A percentile compares a stretch with the other conserved stretches of the same genome.
Evolutionary conservation across 129 eudicot genomes (phyloP).

Genomic region (Kitagawia praeruptora): DNA sequence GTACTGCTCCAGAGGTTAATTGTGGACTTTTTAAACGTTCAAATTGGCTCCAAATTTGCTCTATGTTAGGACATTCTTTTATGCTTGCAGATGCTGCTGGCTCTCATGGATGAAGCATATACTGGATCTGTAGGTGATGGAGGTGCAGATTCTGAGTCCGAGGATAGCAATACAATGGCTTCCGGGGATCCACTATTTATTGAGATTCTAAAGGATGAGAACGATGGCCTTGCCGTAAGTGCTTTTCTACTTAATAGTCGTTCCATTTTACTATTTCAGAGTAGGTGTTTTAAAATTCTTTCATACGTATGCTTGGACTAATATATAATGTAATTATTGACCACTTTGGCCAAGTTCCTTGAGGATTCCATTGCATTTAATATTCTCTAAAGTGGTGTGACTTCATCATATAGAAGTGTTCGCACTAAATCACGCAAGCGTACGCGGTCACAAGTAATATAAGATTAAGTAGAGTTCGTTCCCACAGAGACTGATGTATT

Average conservation of each 20-base stretch:
- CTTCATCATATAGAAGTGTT: not conserved
- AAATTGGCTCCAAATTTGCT: not conserved
- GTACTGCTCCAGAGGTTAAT: conserved; percentile 88
- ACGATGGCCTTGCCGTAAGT: conserved; percentile 93
- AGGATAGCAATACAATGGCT: conserved; percentile 72
- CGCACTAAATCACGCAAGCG: too few relatives aligned
- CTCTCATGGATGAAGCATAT: conserved; percentile 98
- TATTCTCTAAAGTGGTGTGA: not conserved
- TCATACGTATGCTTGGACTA: not conserved
- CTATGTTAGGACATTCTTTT: conserved; percentile 9
- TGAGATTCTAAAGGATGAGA: conserved; percentile 94
- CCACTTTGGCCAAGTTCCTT: not conserved
- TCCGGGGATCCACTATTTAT: conserved; percentile 73
- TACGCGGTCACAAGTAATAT: too few relatives aligned
- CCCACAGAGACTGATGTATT: too few relatives aligned
- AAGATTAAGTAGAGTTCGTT: too few relatives aligned
- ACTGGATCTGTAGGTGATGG: conserved; percentile 96
- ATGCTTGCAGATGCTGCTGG: conserved; percentile 72
- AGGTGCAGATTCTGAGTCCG: conserved; percentile 87
- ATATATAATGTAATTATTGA: not conserved
- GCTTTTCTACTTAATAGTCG: conserved; percentile 6
- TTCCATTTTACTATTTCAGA: conserved; percentile 3
- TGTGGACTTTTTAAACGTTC: conserved; percentile 2
- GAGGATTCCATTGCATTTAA: too few relatives aligned
- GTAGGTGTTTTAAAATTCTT: not conserved